Evolutionary conservation across 495 filamentous ascomycete species (phyloP), one percentile per base, ranked within the genome.

Genomic region (Aspergillus wentii): DNA sequence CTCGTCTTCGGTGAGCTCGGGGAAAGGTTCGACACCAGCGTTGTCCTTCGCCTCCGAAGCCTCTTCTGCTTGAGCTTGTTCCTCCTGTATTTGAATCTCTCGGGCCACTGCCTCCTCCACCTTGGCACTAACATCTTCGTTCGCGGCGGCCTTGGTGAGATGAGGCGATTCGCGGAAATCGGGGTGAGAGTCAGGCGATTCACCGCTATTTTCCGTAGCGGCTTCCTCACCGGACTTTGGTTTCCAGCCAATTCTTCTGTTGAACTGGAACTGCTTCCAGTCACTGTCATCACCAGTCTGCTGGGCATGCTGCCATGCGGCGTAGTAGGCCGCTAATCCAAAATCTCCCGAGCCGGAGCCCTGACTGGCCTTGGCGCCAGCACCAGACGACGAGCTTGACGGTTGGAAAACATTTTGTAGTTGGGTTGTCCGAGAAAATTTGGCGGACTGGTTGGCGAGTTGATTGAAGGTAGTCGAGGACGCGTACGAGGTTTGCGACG

Each of bases 221-320:
- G 79, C 74, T 15, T 59, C 51, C 13, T 79, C 72, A 8, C 70
- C 56, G 7, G 65, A 55, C 9, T 72, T 59, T 0, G 80, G 82
- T 64, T 88, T 85, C 87, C 88, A 94, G 51, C 86, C 89, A 58
- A 95, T 88, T 27, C 79, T 74, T 55, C 86, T 82, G 19, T 79
- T 79, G 60, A 90, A 87, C 60, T 95, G 88, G 46, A 88, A 89
- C 61, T 94, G 88, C 23, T 79, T 82, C 87, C 87, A 95, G 55
- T 94, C 88, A 47, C 82, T 79, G 21, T 84, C 83, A 15, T 82
- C 83, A 14, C 68, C 75, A 18, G 66, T 76, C 48, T 77, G 79
- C 60, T 91, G 79, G 36, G 80, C 76, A 54, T 84, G 82, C 57
- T 86, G 87, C 71, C 89, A 86, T 25, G 88, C 84, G 39, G 88